phyloP scores from a whole-genome alignment of 177 flowering plant species.

The Vitis hybrid region DNA sequence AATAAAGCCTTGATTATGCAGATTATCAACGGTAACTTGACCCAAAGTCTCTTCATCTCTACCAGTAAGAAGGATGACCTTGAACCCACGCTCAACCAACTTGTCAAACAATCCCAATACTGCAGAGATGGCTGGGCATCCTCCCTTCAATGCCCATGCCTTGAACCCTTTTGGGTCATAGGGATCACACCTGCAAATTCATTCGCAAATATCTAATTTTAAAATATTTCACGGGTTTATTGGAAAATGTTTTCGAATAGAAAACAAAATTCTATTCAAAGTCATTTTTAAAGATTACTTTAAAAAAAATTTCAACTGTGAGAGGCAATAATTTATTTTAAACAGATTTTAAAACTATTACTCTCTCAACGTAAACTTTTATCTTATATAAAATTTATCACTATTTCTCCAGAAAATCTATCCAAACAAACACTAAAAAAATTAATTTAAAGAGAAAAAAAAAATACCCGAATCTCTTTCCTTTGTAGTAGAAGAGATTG shows the following conservation, averaged over 20 bases:
- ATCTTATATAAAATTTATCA: no score
- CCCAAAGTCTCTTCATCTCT: conserved; percentile 65
- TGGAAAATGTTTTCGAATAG: no score
- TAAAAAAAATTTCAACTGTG: no score
- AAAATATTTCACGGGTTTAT: no score
- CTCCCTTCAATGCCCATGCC: conserved; percentile 61
- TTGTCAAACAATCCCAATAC: conserved; percentile 45
- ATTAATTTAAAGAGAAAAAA: no score
- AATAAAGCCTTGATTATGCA: conserved; percentile 55
- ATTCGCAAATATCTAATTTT: neutral
- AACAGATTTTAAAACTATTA: no score
- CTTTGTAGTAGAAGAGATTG: conserved; percentile 53
- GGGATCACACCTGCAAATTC: conserved; percentile 62
- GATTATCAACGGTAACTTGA: conserved; percentile 46
- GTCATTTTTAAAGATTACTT: no score
- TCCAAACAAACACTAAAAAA: no score
- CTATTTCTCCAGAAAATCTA: no score
- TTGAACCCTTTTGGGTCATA: conserved; percentile 64
- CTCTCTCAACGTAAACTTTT: no score
- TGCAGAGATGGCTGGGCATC: conserved; percentile 56
- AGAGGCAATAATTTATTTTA: no score
- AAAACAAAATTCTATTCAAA: no score
- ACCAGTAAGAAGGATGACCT: conserved; percentile 68
- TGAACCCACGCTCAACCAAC: conserved; percentile 52
- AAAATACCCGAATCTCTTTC: conserved; percentile 46